Percentiles rank a stretch among this genome's conserved stretches.
Conservation (phyloP, 31 red algal genomes). For the Endocladia muricata region DNA sequence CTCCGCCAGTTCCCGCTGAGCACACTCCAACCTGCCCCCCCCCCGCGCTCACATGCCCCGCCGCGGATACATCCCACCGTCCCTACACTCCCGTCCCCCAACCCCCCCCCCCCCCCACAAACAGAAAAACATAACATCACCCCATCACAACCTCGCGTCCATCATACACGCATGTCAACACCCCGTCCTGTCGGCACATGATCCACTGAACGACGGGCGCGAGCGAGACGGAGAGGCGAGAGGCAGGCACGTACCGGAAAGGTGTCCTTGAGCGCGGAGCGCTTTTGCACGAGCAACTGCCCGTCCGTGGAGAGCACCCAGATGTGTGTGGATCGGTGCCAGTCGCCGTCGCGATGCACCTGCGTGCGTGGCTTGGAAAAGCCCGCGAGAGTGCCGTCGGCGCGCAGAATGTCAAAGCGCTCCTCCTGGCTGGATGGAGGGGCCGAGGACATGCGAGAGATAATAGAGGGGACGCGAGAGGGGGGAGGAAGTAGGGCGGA, state of each 20-base stretch:
- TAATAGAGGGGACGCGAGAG: background rate
- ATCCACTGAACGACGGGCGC: too few species aligned
- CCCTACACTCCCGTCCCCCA: constrained; percentile 31
- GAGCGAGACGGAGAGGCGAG: background rate
- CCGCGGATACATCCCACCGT: constrained; percentile 80
- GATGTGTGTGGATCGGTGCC: constrained; percentile 81
- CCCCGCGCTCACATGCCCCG: constrained; percentile 77
- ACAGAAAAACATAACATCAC: background rate
- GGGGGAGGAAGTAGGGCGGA: background rate
- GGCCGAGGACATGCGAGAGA: background rate
- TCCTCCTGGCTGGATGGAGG: constrained; percentile 25
- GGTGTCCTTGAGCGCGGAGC: constrained; percentile 69
- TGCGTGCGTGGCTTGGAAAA: constrained; percentile 54
- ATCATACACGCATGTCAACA: background rate
- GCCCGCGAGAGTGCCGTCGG: constrained; percentile 38
- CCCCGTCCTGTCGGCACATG: background rate
- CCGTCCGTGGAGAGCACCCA: constrained; percentile 49
- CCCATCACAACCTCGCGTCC: background rate
- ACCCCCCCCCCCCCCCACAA: background rate
- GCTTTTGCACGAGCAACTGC: constrained; percentile 59
- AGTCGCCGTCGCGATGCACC: constrained; percentile 79
- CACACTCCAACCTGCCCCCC: constrained; percentile 39
- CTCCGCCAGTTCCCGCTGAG: constrained; percentile 67
- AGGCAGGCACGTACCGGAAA: constrained; percentile 51
- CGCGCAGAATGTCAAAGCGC: constrained; percentile 68